Conservation (phyloP, 441 rosid species). For the Populus tomentosa region DNA sequence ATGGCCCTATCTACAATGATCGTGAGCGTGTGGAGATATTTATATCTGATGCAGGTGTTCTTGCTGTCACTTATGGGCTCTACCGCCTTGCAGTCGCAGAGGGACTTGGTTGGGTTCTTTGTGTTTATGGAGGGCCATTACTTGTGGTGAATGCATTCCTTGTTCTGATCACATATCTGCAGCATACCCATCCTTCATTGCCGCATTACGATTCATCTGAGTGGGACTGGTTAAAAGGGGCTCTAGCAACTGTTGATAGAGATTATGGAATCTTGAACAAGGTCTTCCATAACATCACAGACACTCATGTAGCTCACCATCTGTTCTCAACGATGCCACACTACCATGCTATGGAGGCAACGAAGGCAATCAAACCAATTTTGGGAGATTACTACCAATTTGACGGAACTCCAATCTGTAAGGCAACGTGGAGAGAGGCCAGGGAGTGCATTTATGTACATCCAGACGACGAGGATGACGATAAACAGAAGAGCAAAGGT, state of each 20-base stretch:
- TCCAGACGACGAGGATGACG: constrained; percentile 41
- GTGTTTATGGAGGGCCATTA: constrained; percentile 73
- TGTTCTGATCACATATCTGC: constrained; percentile 77
- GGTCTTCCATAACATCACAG: constrained; percentile 86
- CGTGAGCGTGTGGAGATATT: constrained; percentile 74
- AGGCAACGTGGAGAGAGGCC: constrained; percentile 89
- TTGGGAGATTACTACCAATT: constrained; percentile 83
- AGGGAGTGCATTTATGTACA: constrained; percentile 87
- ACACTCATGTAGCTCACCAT: constrained; percentile 94
- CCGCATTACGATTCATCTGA: constrained; percentile 85
- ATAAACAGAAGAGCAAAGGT: constrained; percentile 48
- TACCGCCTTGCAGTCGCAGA: constrained; percentile 48
- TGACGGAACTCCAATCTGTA: constrained; percentile 64
- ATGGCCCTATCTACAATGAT: constrained; percentile 75
- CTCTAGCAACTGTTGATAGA: constrained; percentile 82
- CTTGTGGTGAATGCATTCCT: constrained; percentile 73
- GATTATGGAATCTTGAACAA: constrained; percentile 87
- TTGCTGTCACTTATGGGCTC: constrained; percentile 56
- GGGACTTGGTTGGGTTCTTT: constrained; percentile 66
- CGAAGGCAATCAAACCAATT: constrained; percentile 72
- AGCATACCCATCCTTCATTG: constrained; percentile 85
- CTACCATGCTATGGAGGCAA: constrained; percentile 93
- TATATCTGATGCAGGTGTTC: constrained; percentile 73
- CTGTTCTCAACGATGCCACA: constrained; percentile 92
- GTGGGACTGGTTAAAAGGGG: constrained; percentile 98